Evolutionary conservation across 2,329 filamentous ascomycete genomes (phyloP).

Genomic region (Colletotrichum navitas): DNA sequence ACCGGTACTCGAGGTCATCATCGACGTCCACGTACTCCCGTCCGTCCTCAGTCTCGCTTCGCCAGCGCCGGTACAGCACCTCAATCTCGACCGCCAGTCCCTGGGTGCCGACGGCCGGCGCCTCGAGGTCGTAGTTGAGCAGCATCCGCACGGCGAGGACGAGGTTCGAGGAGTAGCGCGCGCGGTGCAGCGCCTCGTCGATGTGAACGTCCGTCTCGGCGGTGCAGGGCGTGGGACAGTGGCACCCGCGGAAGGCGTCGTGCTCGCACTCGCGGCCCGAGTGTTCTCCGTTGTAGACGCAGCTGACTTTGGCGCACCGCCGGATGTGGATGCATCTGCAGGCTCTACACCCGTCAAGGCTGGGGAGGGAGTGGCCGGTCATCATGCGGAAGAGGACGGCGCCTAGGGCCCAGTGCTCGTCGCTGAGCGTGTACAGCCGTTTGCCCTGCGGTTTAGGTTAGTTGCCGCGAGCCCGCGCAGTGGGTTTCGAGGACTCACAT

Average conservation of each 20-base stretch:
- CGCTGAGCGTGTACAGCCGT: constrained; percentile 52
- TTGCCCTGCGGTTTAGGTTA: constrained; percentile 43
- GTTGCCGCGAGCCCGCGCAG: background rate
- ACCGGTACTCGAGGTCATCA: constrained; percentile 35
- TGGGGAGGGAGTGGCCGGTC: constrained; percentile 48
- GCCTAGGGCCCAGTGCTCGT: constrained; percentile 56
- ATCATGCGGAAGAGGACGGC: constrained; percentile 58
- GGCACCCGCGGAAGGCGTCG: constrained; percentile 35
- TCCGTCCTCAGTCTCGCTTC: constrained; percentile 48
- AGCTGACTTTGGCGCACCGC: constrained; percentile 28
- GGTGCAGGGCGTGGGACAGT: constrained; percentile 32
- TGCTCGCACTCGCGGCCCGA: constrained; percentile 40
- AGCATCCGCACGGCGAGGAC: constrained; percentile 45
- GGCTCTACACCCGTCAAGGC: constrained; percentile 48
- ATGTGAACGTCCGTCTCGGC: constrained; percentile 48
- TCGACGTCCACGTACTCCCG: constrained; percentile 50
- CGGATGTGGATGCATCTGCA: constrained; percentile 48
- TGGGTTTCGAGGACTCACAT: constrained; percentile 11
- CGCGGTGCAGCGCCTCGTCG: constrained; percentile 46
- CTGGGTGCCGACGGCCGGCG: constrained; percentile 2
- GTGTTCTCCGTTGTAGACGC: constrained; percentile 25
- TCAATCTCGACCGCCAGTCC: constrained; percentile 44
- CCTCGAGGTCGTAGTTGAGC: constrained; percentile 45
- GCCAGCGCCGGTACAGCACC: constrained; percentile 49
- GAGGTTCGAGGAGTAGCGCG: constrained; percentile 48